Evolutionary conservation across 768 basidiomycete genomes (phyloP).

Genomic region (Termitomyces titanicus): DNA sequence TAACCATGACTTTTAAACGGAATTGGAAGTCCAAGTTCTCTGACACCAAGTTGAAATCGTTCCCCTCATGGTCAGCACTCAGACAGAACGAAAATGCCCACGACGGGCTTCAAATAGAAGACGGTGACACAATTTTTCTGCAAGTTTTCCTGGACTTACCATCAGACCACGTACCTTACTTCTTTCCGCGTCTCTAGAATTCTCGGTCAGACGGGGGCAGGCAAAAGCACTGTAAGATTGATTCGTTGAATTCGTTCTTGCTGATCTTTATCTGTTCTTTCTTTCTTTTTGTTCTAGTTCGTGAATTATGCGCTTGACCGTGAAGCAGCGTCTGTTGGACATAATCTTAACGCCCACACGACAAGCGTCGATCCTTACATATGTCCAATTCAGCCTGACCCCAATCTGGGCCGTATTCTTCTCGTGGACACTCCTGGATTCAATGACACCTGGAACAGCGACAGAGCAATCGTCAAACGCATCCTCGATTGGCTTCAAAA

Average conservation of each 20-base stretch:
- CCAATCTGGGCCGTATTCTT: conserved; percentile 13
- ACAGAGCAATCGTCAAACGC: conserved; percentile 18
- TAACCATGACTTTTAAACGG: conserved; percentile 2
- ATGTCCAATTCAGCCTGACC: neutral
- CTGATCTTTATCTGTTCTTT: neutral
- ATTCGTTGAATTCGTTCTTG: neutral
- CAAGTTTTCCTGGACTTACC: neutral
- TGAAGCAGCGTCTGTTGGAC: conserved; percentile 17
- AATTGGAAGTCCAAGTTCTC: neutral
- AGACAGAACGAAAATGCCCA: neutral
- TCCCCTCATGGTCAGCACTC: neutral
- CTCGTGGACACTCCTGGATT: conserved; percentile 31
- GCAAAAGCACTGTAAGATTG: conserved; percentile 14
- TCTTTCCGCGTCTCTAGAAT: conserved; percentile 1
- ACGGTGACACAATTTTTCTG: conserved; percentile 6
- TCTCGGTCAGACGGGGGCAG: conserved; percentile 13
- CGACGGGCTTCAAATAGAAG: neutral
- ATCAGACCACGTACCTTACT: neutral
- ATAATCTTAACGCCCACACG: conserved; percentile 22
- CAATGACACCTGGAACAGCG: conserved; percentile 21
- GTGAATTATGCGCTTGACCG: conserved; percentile 20
- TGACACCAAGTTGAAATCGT: neutral
- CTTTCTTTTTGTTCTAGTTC: conserved; percentile 15
- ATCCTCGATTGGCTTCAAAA: conserved; percentile 24
- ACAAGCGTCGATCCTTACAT: conserved; percentile 12